A percentile compares a stretch with the other conserved stretches of the same genome.
Evolutionary conservation across 768 basidiomycete species (phyloP).

Genomic region (Psilocybe cyanescens): DNA sequence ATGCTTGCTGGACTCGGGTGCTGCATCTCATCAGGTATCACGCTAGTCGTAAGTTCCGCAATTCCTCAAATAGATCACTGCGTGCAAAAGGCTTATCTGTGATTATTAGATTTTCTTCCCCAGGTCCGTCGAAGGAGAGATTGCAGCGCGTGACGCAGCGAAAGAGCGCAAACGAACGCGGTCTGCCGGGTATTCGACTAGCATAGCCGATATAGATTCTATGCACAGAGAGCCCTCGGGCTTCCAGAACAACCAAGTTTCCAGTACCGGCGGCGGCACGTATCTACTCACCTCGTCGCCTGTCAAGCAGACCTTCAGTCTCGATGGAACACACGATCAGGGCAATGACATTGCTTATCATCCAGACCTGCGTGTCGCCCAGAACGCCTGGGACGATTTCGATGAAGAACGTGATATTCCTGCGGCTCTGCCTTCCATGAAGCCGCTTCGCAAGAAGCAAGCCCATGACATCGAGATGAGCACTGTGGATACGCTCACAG

Average conservation of each 20-base stretch:
- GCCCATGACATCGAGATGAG: slow-evolving; percentile 41
- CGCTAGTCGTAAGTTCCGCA: slow-evolving; percentile 58
- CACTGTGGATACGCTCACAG: slow-evolving; percentile 38
- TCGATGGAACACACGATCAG: slow-evolving; percentile 22
- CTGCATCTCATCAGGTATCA: slow-evolving; percentile 71
- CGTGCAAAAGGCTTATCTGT: not conserved
- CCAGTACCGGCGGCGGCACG: slow-evolving; percentile 24
- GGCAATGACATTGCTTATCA: slow-evolving; percentile 10
- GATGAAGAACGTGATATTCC: slow-evolving; percentile 38
- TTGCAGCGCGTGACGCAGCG: slow-evolving; percentile 51
- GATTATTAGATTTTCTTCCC: slow-evolving; percentile 80
- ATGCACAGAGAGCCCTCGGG: slow-evolving; percentile 24
- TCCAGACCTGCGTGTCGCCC: slow-evolving; percentile 3
- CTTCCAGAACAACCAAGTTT: slow-evolving; percentile 10
- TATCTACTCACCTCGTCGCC: slow-evolving; percentile 41
- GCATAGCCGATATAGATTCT: slow-evolving; percentile 24
- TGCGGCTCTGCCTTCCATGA: slow-evolving; percentile 34
- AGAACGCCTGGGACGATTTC: slow-evolving; percentile 21
- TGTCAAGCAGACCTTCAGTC: slow-evolving; percentile 27
- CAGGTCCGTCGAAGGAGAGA: slow-evolving; percentile 71
- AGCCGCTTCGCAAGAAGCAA: slow-evolving; percentile 44
- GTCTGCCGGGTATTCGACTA: slow-evolving; percentile 26
- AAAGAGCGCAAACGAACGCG: slow-evolving; percentile 43
- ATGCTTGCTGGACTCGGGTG: slow-evolving; percentile 63
- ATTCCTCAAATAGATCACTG: not conserved